Evolutionary conservation across 371 early-diverging fungal genomes (phyloP).

Genomic region (Syncephalis fuscata): DNA sequence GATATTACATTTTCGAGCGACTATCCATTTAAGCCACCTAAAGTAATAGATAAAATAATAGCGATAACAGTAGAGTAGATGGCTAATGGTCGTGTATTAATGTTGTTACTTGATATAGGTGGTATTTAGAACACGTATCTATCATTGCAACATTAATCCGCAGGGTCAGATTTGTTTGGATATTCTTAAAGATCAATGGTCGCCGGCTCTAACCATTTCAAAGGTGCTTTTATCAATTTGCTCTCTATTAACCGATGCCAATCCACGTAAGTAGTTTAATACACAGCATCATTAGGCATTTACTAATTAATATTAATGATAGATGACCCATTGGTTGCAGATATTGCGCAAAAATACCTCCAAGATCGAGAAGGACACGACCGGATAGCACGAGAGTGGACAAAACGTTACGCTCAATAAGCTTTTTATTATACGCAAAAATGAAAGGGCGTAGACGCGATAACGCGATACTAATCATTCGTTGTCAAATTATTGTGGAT

Average conservation of each 20-base stretch:
- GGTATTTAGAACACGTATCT: conserved; percentile 77
- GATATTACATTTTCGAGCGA: conserved; percentile 70
- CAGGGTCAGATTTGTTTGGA: conserved; percentile 87
- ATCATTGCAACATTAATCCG: conserved; percentile 91
- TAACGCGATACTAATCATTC: too few species aligned
- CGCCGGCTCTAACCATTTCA: conserved; percentile 82
- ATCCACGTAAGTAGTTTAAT: conserved; percentile 40
- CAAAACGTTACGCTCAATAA: conserved; percentile 15
- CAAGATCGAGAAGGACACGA: conserved; percentile 80
- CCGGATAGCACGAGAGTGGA: conserved; percentile 84
- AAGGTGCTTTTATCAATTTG: conserved; percentile 82
- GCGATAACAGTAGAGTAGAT: not conserved
- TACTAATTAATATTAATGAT: too few species aligned
- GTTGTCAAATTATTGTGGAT: too few species aligned
- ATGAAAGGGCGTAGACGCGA: not conserved
- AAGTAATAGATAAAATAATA: conserved; percentile 16
- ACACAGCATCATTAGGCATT: conserved; percentile 1
- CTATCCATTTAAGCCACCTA: conserved; percentile 93
- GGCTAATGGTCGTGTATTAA: not conserved
- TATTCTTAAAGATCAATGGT: conserved; percentile 90
- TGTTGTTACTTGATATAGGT: conserved; percentile 18
- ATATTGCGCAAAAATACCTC: conserved; percentile 85
- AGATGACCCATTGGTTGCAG: conserved; percentile 89
- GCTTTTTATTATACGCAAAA: not conserved
- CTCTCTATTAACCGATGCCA: conserved; percentile 84